These are phyloP conservation scores for Dendrostoma leiphaemia DNA, from an alignment of 2,329 filamentous ascomycete genomes.

Conservation along the genomic window DNA sequence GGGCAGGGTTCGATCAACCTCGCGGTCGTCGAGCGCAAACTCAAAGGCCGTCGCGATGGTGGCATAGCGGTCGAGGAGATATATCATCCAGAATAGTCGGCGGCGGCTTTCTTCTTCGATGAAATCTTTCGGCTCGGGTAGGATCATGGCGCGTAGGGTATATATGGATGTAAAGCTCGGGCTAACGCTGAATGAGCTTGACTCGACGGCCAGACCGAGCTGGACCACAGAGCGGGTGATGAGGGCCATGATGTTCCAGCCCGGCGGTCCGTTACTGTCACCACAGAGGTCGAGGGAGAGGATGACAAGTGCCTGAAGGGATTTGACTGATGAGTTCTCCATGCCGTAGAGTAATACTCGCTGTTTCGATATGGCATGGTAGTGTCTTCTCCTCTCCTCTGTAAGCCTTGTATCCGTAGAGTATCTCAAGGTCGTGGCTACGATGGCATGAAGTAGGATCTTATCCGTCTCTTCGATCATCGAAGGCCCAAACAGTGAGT, in stretches of 20 bases:
- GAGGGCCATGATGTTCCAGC: constrained; percentile 87
- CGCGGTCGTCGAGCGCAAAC: constrained; percentile 83
- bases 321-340: constrained; percentile 86
- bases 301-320: constrained; percentile 83
- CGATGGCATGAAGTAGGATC: constrained; percentile 82
- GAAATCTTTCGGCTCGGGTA: constrained; percentile 80
- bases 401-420: constrained; percentile 75
- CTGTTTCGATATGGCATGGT: constrained; percentile 79
- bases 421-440: constrained; percentile 82
- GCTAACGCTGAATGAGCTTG: constrained; percentile 73
- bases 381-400: constrained; percentile 68
- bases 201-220: constrained; percentile 79
- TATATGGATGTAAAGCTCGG: constrained; percentile 84
- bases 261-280: constrained; percentile 83
- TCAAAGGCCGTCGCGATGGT: constrained; percentile 91
- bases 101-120: constrained; percentile 86
- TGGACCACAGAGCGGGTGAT: constrained; percentile 89
- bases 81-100: constrained; percentile 91
- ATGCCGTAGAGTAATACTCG: constrained; percentile 84
- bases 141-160: constrained; percentile 78
- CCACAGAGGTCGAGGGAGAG: constrained; percentile 82
- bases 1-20: constrained; percentile 83
- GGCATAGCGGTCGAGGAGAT: constrained; percentile 84
- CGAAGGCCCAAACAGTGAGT: constrained; percentile 75
- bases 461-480: constrained; percentile 78